Evolutionary conservation across 2,329 filamentous ascomycete species (phyloP), one percentile per base, ranked within the genome.

Genomic region (Pseudocercospora ulei): DNA sequence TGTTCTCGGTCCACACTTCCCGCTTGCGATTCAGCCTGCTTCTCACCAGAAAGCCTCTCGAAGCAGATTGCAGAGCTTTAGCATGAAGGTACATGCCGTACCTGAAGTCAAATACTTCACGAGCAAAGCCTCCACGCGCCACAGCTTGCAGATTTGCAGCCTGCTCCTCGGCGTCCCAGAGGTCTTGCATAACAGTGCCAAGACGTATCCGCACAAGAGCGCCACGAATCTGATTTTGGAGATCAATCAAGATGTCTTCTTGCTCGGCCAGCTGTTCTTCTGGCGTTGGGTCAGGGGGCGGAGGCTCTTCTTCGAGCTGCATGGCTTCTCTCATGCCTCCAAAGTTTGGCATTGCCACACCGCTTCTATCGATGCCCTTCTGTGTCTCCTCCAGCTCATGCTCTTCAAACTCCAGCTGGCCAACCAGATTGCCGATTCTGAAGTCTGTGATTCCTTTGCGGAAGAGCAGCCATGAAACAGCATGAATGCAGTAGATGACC

Each of bases 401-500:
- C 56, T 96, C 85, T 56, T 95, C 90, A 55, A 98, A 98, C 59
- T 96, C 83, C 3, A 98, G 74, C 58, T 98, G 88, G 20, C 90
- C 90, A 39, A 98, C 85, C 27, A 98, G 70, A 55, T 98, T 98
- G 9, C 88, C 90, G 56, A 98, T 98, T 5, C 87, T 79, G 62
- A 98, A 96, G 56, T 87, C 81, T 24, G 96, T 82, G 47, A 96
- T 85, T 1, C 90, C 88, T 60, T 95, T 90, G 33, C 90, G 80
- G 62, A 84, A 95, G 7, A 98, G 70, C n/a, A 98, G 71, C 86
- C 88, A 98, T 59, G 88, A 96, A 11, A 98, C 69, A 0, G 90
- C 90, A 56, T 98, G 90, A 36, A 98, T 90, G 59, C 90, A 98
- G 65, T 98, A 93, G 46, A 98, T 98, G 58, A 96, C 92, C 62